Evolutionary conservation across 352 stramenopile species (phyloP).

Genomic region (Phytophthora ohioensis): DNA sequence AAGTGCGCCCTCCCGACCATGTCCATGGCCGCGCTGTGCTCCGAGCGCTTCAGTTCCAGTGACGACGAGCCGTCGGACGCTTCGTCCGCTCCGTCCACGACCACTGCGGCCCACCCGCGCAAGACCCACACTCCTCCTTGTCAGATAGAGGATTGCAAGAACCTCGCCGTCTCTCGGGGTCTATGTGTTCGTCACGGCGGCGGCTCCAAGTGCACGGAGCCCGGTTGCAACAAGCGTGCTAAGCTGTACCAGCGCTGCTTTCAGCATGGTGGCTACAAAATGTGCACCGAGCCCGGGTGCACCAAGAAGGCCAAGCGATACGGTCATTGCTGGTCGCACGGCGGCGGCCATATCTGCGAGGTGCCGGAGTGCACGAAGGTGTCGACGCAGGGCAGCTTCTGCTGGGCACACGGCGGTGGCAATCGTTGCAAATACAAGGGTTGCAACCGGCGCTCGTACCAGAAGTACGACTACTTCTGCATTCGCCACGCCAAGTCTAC

Average conservation of each 20-base stretch:
- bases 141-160: slow-evolving; percentile 58
- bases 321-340: slow-evolving; percentile 73
- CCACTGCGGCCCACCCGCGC: slow-evolving; percentile 5
- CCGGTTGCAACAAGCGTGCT: slow-evolving; percentile 63
- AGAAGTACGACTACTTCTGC: slow-evolving; percentile 75
- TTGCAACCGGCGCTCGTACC: slow-evolving; percentile 69
- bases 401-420: slow-evolving; percentile 74
- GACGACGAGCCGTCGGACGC: slow-evolving; percentile 30
- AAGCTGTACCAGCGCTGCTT: slow-evolving; percentile 77
- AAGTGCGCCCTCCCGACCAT: slow-evolving; percentile 17
- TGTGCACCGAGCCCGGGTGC: slow-evolving; percentile 65
- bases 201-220: slow-evolving; percentile 54
- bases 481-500: slow-evolving; percentile 44
- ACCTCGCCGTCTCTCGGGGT: slow-evolving; percentile 60
- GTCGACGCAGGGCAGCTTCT: slow-evolving; percentile 66
- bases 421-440: slow-evolving; percentile 64
- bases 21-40: slow-evolving; percentile 36
- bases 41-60: slow-evolving; percentile 29
- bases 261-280: slow-evolving; percentile 74
- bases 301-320: slow-evolving; percentile 74
- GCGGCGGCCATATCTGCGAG: slow-evolving; percentile 69
- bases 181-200: slow-evolving; percentile 58
- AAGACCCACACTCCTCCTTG: slow-evolving; percentile 54
- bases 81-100: slow-evolving; percentile 4
- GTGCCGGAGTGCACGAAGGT: slow-evolving; percentile 63